Evolutionary conservation across 768 basidiomycete genomes (phyloP), one percentile per base, ranked within the genome.

Genomic region (Leccinum ochraceum): DNA sequence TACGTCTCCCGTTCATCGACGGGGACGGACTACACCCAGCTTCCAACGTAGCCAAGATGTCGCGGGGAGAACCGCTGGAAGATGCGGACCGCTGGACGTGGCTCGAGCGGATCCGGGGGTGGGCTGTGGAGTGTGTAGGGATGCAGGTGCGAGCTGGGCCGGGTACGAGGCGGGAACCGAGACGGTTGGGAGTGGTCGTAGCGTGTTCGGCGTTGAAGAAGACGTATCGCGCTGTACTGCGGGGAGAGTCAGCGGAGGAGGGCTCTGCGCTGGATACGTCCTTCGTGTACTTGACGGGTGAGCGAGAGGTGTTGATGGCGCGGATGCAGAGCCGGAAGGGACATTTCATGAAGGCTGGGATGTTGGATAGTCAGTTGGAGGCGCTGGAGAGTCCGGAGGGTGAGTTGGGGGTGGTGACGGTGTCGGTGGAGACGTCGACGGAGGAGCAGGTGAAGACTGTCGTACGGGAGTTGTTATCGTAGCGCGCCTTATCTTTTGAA

Each of bases 31-130:
- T 97, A 30, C 95, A 98, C 70, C 90, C 95, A 0, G 68, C 78
- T 24, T 74, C 82, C 13, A 96, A 96, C 73, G 83, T 96, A 46
- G 87, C 83, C 30, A 98, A 98, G 81, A 97, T 98, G 95, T 76
- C 85, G 5, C 69, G 76, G 1, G 94, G 94, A 0, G 74, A 78
- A 24, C 89, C 94, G 5, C 77, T 98, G 64, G 87, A 80, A 3
- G 95, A 97, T 68, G 81, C 77, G 3, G 95, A 97, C 71, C 86
- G 94, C 20, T 79, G 83, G 64, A 94, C 95, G 1, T 98, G 96
- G 95, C 81, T 98, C 4, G 81, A 81, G 58, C 73, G 80, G 51
- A 86, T 97, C 54, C 85, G 94, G 56, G 71, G 71, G 6, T 87
- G 83, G 1, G 92, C 87, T 1, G 67, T 80, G 11, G 75, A 74